These are phyloP conservation scores for Leptographium flavum DNA, from an alignment of 2,329 filamentous ascomycete species.

Conservation along the genomic window DNA sequence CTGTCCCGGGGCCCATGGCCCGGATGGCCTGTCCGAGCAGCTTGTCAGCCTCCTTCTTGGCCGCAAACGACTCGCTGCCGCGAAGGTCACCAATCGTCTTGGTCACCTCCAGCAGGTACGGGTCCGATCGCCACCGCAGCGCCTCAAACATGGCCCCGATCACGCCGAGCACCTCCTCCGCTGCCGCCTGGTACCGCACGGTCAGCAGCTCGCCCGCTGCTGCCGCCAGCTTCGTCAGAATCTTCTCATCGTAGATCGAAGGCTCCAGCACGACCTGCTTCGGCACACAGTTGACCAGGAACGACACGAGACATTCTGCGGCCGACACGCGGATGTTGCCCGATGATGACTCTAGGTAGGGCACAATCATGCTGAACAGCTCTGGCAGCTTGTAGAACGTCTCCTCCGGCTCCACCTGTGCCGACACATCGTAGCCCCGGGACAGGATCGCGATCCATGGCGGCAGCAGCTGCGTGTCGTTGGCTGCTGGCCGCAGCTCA, in stretches of 20 bases:
- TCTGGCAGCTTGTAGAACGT: constrained; percentile 84
- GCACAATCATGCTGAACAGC: constrained; percentile 64
- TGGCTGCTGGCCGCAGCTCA: constrained; percentile 79
- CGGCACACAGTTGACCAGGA: constrained; percentile 81
- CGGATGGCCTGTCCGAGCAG: constrained; percentile 78
- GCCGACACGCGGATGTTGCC: constrained; percentile 91
- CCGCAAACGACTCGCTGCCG: constrained; percentile 73
- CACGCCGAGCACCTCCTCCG: constrained; percentile 88
- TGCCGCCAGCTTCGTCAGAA: constrained; percentile 66
- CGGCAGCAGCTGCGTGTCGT: constrained; percentile 86
- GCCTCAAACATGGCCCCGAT: constrained; percentile 76
- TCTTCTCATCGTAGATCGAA: constrained; percentile 85
- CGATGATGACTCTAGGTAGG: constrained; percentile 73
- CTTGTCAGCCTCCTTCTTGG: constrained; percentile 88
- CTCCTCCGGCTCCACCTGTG: constrained; percentile 76
- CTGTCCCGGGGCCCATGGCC: constrained; percentile 77
- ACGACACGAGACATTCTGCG: constrained; percentile 87
- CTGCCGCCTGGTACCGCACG: constrained; percentile 85
- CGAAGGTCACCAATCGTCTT: constrained; percentile 76
- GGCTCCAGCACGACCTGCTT: constrained; percentile 71
- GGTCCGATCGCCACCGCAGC: constrained; percentile 70
- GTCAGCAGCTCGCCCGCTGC: constrained; percentile 61
- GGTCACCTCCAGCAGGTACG: constrained; percentile 61
- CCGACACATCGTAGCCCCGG: constrained; percentile 83
- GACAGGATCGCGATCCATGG: constrained; percentile 95